phyloP scores from a whole-genome alignment of 2,329 filamentous ascomycete species.

The Raffaelea deltoideospora region DNA sequence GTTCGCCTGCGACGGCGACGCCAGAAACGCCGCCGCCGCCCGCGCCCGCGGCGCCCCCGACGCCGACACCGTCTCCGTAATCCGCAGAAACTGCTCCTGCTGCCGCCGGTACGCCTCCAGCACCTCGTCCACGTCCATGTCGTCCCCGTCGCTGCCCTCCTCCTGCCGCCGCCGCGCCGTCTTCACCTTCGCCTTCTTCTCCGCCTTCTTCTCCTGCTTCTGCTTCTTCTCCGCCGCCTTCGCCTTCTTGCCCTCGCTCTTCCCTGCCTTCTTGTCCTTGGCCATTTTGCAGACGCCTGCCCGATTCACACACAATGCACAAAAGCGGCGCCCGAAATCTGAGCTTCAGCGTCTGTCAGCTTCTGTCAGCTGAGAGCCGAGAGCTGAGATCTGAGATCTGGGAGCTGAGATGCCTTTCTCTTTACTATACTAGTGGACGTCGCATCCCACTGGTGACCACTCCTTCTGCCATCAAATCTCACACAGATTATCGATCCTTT shows the following conservation, averaged over 20 bases:
- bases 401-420: no score
- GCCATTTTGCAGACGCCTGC: no score
- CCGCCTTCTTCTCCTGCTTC: conserved; percentile 80
- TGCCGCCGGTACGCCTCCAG: conserved; percentile 84
- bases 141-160: conserved; percentile 81
- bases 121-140: conserved; percentile 84
- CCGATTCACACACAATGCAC: no score
- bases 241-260: conserved; percentile 26
- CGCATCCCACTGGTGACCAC: no score
- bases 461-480: no score
- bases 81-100: conserved; percentile 86
- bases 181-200: conserved; percentile 67
- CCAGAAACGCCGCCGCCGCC: conserved; percentile 67
- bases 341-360: no score
- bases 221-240: conserved; percentile 46
- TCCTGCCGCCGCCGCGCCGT: conserved; percentile 49
- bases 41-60: conserved; percentile 62
- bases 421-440: no score
- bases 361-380: no score
- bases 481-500: no score
- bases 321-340: no score
- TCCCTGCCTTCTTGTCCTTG: conserved; percentile 29
- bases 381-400: no score
- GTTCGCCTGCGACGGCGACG: conserved; percentile 72
- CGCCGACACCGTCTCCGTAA: conserved; percentile 67